A percentile compares a stretch with the other conserved stretches of the same genome.
These are phyloP conservation scores for Lactarius quietus DNA, from an alignment of 768 basidiomycete species.

Conservation along the genomic window DNA sequence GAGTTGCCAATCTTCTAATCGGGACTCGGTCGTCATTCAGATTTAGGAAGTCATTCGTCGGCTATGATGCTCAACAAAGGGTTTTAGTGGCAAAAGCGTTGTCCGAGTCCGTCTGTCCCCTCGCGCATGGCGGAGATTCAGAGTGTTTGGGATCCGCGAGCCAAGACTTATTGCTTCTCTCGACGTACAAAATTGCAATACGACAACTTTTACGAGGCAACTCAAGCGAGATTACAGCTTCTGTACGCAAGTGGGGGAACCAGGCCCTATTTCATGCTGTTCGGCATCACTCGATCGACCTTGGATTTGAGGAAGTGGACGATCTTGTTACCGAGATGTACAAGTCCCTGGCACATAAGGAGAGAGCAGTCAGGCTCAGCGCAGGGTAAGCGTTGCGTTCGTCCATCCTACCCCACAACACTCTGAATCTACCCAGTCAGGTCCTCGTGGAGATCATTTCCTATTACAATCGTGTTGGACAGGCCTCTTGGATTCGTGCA, in stretches of 20 bases:
- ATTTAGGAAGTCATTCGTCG: constrained; percentile 16
- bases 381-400: constrained; percentile 22
- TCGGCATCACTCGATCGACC: constrained; percentile 39
- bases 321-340: constrained; percentile 4
- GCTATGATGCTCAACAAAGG: constrained; percentile 9
- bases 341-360: constrained; percentile 15
- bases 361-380: constrained; percentile 24
- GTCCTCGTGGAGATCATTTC: constrained; percentile 25
- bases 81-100: constrained; percentile 11
- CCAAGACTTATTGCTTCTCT: constrained; percentile 27
- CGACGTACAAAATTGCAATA: constrained; percentile 38
- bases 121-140: constrained; percentile 19
- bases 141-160: constrained; percentile 15
- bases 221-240: constrained; percentile 42
- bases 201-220: constrained; percentile 46
- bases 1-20: constrained; percentile 1
- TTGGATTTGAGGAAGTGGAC: constrained; percentile 22
- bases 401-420: background rate
- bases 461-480: constrained; percentile 22
- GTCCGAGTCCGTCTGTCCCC: constrained; percentile 18
- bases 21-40: background rate
- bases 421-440: constrained; percentile 9
- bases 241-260: constrained; percentile 45
- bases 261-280: constrained; percentile 41
- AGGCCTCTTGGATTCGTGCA: constrained; percentile 14